These are phyloP conservation scores for Vigna radiata DNA, from an alignment of 306 rosid species.

Conservation along the genomic window DNA sequence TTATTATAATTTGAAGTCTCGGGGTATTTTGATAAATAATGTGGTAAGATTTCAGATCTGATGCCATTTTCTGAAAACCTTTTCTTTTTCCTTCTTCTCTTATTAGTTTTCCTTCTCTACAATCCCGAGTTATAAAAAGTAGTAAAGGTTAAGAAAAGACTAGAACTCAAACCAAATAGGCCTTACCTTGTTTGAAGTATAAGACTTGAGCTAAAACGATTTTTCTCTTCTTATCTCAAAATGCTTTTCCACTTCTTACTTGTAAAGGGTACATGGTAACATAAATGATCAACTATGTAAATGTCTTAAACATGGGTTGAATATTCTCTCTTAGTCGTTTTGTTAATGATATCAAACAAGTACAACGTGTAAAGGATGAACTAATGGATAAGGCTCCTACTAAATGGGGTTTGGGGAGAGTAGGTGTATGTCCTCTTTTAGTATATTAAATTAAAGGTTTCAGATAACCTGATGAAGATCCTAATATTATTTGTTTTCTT, in stretches of 20 bases:
- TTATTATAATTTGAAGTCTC: not conserved
- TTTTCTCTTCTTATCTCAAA: not conserved
- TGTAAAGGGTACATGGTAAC: not conserved
- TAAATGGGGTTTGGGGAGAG: not conserved
- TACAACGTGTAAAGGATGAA: not conserved
- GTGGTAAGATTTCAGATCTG: slow-evolving; percentile 6
- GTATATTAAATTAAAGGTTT: not conserved
- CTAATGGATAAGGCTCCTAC: not conserved
- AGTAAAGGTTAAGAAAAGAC: slow-evolving; percentile 1
- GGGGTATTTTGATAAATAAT: slow-evolving; percentile 4
- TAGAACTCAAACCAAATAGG: not conserved
- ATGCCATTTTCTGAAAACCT: not conserved
- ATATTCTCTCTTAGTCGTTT: not conserved
- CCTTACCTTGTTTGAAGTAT: not conserved
- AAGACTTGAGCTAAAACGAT: not conserved
- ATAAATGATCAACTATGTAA: not conserved
- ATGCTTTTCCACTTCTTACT: not conserved
- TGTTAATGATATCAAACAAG: not conserved
- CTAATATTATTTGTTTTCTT: not conserved
- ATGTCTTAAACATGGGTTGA: not conserved
- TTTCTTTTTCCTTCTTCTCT: not conserved
- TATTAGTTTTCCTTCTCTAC: not conserved
- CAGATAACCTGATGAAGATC: not conserved
- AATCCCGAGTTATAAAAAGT: not conserved
- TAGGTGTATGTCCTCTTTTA: not conserved